These are phyloP conservation scores for Apiospora phragmitis DNA, from an alignment of 2,329 filamentous ascomycete genomes.

Conservation along the genomic window DNA sequence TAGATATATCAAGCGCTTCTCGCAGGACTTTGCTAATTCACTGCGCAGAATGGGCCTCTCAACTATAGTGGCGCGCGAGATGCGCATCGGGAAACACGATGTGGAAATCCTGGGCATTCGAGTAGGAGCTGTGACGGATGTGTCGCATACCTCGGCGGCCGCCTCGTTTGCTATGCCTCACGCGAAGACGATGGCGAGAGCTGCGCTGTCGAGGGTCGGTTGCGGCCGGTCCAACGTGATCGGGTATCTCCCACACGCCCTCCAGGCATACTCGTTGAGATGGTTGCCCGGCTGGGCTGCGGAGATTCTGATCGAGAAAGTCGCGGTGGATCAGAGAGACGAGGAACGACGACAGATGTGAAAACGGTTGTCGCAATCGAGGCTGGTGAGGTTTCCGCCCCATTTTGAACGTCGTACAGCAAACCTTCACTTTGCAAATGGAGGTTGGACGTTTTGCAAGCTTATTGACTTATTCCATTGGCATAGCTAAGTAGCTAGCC, in stretches of 20 bases:
- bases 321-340: not conserved
- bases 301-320: not conserved
- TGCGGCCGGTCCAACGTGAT: constrained; percentile 20
- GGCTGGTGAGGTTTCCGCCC: not conserved
- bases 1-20: not conserved
- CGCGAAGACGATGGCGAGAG: constrained; percentile 20
- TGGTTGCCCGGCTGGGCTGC: not conserved
- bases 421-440: not conserved
- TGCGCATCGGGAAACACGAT: constrained; percentile 26
- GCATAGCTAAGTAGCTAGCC: not conserved
- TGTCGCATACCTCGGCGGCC: constrained; percentile 13
- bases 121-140: constrained; percentile 21
- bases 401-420: not conserved
- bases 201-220: constrained; percentile 20
- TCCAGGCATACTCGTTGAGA: constrained; percentile 13
- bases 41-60: constrained; percentile 35
- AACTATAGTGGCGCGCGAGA: constrained; percentile 41
- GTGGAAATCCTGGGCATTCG: constrained; percentile 20
- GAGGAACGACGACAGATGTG: not conserved
- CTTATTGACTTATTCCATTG: not conserved
- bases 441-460: not conserved
- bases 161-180: constrained; percentile 18
- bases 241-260: constrained; percentile 24
- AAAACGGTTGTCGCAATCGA: not conserved
- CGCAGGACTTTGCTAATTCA: not conserved